Conservation (phyloP, 352 stramenopile species). For the Phytopythium mirpurense region DNA sequence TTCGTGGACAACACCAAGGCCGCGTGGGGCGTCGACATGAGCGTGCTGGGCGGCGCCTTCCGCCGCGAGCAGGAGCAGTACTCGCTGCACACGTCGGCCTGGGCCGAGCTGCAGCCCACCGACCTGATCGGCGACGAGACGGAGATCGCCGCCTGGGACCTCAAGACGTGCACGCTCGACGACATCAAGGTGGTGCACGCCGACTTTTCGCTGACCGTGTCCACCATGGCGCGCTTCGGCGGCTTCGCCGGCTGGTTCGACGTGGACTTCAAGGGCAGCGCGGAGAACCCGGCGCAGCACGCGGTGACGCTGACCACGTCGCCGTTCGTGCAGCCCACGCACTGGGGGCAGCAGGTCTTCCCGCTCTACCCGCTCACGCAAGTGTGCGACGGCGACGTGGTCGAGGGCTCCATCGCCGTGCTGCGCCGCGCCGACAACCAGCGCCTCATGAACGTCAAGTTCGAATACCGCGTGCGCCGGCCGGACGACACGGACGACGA, state of each 20-base stretch:
- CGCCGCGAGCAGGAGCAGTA: constrained; percentile 88
- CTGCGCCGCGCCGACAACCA: constrained; percentile 81
- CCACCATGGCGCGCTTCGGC: constrained; percentile 84
- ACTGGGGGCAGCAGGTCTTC: constrained; percentile 88
- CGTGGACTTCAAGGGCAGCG: constrained; percentile 95
- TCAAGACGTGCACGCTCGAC: constrained; percentile 82
- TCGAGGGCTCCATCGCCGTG: constrained; percentile 70
- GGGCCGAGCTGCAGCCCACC: constrained; percentile 63
- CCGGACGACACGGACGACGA: constrained; percentile 45
- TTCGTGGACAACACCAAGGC: constrained; percentile 91
- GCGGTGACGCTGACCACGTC: constrained; percentile 89
- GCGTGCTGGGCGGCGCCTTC: constrained; percentile 82
- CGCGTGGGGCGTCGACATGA: constrained; percentile 98
- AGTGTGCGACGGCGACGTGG: constrained; percentile 74
- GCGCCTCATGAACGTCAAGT: constrained; percentile 87
- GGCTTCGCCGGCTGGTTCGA: constrained; percentile 99
- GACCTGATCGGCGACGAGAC: constrained; percentile 84
- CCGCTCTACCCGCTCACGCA: constrained; percentile 77
- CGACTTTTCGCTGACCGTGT: constrained; percentile 74
- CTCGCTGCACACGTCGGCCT: constrained; percentile 82
- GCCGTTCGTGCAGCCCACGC: constrained; percentile 85
- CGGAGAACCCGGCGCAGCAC: constrained; percentile 66
- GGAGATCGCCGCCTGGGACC: constrained; percentile 75
- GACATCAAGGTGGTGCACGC: constrained; percentile 76
- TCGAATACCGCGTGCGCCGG: constrained; percentile 68